Conservation (phyloP, 495 filamentous ascomycete species). For the Elasticomyces elasticus region DNA sequence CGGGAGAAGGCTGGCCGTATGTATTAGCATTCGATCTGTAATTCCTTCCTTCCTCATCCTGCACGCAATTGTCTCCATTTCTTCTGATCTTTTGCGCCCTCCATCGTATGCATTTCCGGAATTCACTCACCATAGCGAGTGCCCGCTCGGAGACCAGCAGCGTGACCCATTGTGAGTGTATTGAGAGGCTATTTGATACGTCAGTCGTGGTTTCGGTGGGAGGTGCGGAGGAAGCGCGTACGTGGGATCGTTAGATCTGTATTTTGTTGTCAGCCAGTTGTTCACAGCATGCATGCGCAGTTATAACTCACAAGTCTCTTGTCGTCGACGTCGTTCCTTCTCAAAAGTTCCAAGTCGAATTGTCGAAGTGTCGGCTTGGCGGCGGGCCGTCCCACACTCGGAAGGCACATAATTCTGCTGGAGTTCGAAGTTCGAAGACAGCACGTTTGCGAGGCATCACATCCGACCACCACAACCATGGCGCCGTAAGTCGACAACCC, state of each 20-base stretch:
- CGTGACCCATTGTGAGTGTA: constrained; percentile 75
- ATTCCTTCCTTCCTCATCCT: too few relatives aligned
- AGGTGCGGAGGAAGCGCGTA: background rate
- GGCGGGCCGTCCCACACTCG: background rate
- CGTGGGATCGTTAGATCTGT: background rate
- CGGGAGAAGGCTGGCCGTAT: constrained; percentile 57
- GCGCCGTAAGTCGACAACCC: constrained; percentile 18
- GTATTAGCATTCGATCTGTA: constrained; percentile 1
- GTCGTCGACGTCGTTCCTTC: background rate
- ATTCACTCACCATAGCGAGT: constrained; percentile 50
- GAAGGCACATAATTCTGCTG: background rate
- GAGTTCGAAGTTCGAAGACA: background rate
- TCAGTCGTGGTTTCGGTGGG: background rate
- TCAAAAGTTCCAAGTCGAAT: background rate
- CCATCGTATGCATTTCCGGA: background rate
- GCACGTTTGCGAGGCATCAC: constrained; percentile 10
- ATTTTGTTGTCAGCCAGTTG: background rate
- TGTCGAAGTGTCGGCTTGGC: background rate
- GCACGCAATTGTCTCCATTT: too few relatives aligned
- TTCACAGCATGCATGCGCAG: background rate
- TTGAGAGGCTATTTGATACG: constrained; percentile 11
- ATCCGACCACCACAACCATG: constrained; percentile 18
- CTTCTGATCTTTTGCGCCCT: background rate
- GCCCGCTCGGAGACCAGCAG: constrained; percentile 85
- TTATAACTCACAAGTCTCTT: background rate